Percentiles rank a stretch among this genome's conserved stretches.
Conservation (phyloP, 2,329 filamentous ascomycete genomes). For the Pseudogymnoascus sp. region DNA sequence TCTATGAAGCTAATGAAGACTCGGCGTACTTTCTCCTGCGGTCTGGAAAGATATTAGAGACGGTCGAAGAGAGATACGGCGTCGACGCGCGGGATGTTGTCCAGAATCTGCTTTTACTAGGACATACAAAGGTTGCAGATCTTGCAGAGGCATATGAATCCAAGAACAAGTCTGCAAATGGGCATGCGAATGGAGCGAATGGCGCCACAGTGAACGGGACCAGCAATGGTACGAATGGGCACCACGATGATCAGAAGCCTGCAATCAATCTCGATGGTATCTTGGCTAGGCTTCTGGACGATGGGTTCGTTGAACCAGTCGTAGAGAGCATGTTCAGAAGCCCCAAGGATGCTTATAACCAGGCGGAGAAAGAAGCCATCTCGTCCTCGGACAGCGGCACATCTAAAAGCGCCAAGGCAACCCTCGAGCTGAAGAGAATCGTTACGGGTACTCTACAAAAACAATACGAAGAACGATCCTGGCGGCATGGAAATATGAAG, state of each 20-base stretch:
- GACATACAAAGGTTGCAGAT: conserved; percentile 66
- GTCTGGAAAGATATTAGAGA: conserved; percentile 69
- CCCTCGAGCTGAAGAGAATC: conserved; percentile 50
- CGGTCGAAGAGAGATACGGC: conserved; percentile 67
- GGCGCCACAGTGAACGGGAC: conserved; percentile 12
- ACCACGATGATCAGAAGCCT: conserved; percentile 13
- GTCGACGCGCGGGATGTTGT: conserved; percentile 65
- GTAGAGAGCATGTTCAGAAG: conserved; percentile 48
- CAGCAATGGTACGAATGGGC: conserved; percentile 18
- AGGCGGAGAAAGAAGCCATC: conserved; percentile 56
- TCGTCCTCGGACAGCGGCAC: conserved; percentile 44
- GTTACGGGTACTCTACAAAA: conserved; percentile 46
- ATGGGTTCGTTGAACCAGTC: conserved; percentile 62
- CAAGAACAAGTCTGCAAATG: conserved; percentile 13
- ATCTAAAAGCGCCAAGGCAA: conserved; percentile 57
- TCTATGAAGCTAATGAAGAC: conserved; percentile 76
- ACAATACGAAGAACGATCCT: conserved; percentile 37
- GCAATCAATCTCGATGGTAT: conserved; percentile 27
- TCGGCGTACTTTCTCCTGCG: conserved; percentile 77
- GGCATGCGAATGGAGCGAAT: conserved; percentile 27
- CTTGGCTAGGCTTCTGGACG: conserved; percentile 45
- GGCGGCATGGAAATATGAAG: conserved; percentile 45
- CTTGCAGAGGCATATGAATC: conserved; percentile 54
- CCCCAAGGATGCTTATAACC: conserved; percentile 50
- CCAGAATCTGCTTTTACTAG: conserved; percentile 65